Percentiles rank a stretch among this genome's conserved stretches.
These are phyloP conservation scores for Fusarium sp. DNA, from an alignment of 2,329 filamentous ascomycete genomes.

Conservation along the genomic window DNA sequence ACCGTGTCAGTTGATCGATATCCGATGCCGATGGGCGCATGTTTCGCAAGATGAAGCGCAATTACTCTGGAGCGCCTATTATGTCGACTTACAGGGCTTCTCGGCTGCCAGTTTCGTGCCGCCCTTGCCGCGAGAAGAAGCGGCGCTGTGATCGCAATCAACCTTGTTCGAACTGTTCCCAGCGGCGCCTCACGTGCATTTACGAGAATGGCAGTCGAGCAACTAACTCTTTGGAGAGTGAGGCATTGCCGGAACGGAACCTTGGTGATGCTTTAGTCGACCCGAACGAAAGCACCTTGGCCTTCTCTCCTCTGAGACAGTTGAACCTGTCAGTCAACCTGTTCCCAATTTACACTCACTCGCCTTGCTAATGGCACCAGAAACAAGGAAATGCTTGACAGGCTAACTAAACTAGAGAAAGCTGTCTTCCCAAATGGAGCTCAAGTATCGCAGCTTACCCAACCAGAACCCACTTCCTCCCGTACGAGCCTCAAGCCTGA, in stretches of 20 bases:
- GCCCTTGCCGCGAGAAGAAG: not conserved
- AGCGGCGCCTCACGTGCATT: not conserved
- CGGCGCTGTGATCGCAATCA: constrained; percentile 2
- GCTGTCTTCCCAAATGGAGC: not conserved
- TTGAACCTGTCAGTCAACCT: not conserved
- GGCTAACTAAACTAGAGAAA: not conserved
- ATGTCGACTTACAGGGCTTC: not conserved
- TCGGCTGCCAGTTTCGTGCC: not conserved
- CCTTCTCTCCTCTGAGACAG: not conserved
- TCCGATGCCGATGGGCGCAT: not conserved
- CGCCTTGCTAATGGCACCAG: not conserved
- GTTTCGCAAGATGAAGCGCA: not conserved
- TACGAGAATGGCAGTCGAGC: not conserved
- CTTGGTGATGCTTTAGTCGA: not conserved
- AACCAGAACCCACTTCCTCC: not conserved
- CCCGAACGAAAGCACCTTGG: not conserved
- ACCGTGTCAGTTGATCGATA: not conserved
- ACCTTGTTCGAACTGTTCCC: constrained; percentile 6
- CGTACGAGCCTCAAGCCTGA: not conserved
- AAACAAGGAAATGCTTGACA: not conserved
- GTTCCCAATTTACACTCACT: not conserved
- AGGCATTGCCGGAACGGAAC: not conserved
- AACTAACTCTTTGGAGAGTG: not conserved
- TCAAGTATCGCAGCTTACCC: not conserved
- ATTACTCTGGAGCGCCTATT: not conserved